phyloP scores from a whole-genome alignment of 208 protist species.

The Leishmania guyanensis region DNA sequence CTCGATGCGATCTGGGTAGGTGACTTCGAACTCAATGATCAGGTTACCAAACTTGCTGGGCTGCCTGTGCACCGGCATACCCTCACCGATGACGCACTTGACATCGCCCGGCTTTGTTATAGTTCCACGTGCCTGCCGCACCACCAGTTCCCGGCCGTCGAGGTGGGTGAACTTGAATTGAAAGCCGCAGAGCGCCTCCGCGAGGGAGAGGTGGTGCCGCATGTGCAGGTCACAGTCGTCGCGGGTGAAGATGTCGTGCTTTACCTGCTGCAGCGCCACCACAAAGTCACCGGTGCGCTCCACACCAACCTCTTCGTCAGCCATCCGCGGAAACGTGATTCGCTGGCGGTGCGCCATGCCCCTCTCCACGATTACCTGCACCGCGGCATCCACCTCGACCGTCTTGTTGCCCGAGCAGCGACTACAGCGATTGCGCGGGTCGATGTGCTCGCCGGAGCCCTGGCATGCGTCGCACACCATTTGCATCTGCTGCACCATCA shows the following conservation, averaged over 20 bases:
- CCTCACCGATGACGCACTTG: conserved; percentile 68
- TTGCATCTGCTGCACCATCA: conserved; percentile 95
- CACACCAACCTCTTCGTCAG: conserved; percentile 40
- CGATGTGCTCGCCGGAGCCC: conserved; percentile 86
- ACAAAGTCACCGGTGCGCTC: conserved; percentile 93
- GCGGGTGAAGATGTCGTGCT: conserved; percentile 92
- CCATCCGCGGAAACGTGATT: conserved; percentile 53
- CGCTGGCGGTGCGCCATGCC: conserved; percentile 68
- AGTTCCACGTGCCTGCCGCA: conserved; percentile 68
- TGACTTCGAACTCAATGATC: conserved; percentile 72
- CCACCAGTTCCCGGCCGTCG: conserved; percentile 86
- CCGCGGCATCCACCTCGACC: conserved; percentile 69
- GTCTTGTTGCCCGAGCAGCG: conserved; percentile 92
- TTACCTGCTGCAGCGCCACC: conserved; percentile 93
- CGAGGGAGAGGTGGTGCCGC: conserved; percentile 87
- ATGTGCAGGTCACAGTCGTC: conserved; percentile 93
- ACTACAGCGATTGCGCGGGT: conserved; percentile 89
- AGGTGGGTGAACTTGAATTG: conserved; percentile 91
- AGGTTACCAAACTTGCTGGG: conserved; percentile 61
- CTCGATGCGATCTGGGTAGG: conserved; percentile 58
- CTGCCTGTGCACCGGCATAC: conserved; percentile 63
- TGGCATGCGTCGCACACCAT: conserved; percentile 89
- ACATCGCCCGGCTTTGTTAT: conserved; percentile 73
- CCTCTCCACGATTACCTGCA: conserved; percentile 50
- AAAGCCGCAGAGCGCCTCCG: conserved; percentile 95